A percentile compares a stretch with the other conserved stretches of the same genome.
phyloP scores from a whole-genome alignment of 495 filamentous ascomycete species.

The Pseudotulostoma volvatum region DNA sequence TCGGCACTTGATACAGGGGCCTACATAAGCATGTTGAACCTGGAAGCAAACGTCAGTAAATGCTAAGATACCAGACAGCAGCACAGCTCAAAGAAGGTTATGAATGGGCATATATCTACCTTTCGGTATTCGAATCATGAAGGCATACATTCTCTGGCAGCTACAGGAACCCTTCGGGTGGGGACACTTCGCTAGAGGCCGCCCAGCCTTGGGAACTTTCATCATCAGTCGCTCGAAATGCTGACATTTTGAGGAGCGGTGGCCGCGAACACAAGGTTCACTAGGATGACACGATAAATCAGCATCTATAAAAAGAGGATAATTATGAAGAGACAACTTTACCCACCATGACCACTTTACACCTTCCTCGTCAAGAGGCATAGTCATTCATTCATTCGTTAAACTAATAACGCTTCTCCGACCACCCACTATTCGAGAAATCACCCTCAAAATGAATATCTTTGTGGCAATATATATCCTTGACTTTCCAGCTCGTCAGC shows the following conservation, averaged over 20 bases:
- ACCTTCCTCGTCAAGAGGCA: slow-evolving; percentile 33
- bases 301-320: no score
- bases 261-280: slow-evolving; percentile 71
- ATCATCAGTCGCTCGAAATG: slow-evolving; percentile 62
- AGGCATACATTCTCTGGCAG: slow-evolving; percentile 34
- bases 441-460: no score
- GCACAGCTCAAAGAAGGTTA: not conserved
- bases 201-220: slow-evolving; percentile 64
- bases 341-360: slow-evolving; percentile 38
- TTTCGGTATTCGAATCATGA: slow-evolving; percentile 38
- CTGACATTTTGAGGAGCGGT: slow-evolving; percentile 70
- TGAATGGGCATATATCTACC: slow-evolving; percentile 11
- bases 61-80: no score
- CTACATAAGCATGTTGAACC: slow-evolving; percentile 26
- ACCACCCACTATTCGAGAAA: no score
- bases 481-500: no score
- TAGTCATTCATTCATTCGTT: no score
- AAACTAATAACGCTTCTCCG: no score
- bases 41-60: slow-evolving; percentile 3
- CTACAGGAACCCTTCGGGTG: slow-evolving; percentile 48
- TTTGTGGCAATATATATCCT: no score
- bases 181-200: slow-evolving; percentile 61
- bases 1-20: slow-evolving; percentile 25
- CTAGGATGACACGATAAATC: slow-evolving; percentile 32
- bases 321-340: no score